Evolutionary conservation across 352 stramenopile genomes (phyloP), one percentile per base, ranked within the genome.

Genomic region (Phytophthora pisi): DNA sequence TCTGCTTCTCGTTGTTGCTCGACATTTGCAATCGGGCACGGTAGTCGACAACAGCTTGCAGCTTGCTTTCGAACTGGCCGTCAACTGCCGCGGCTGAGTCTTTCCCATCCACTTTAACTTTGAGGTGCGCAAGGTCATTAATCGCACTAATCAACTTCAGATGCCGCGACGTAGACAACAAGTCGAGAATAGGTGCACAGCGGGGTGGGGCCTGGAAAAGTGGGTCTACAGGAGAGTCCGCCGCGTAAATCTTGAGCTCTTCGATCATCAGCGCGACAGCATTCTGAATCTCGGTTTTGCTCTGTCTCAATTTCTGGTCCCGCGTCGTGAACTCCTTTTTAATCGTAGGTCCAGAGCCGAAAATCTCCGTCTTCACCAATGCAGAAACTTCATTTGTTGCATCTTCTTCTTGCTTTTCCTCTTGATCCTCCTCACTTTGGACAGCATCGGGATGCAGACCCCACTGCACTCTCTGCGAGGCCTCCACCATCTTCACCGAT

Each of bases 401-500:
- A 11, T 30, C 47, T n/a, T 67, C 60, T 28, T 75, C 61, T 23
- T 66, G 52, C 2, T 68, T 69, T 8, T 79, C 72, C 15, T 79
- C 50, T 30, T 77, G 52, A 24, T 77, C 60, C 51, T 81, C 63
- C 11, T 75, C 61, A 9, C 15, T 66, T 53, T 72, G 70, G 1
- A 66, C 54, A 18, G 34, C 18, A 10, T 43, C n/a, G 34, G 31
- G 46, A 11, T 65, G 51, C 36, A 76, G 30, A 72, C 71, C 49
- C 88, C 88, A 95, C 46, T 92, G 70, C 23, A 95, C 81, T 26
- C 86, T 83, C 30, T 92, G 84, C 3, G 88, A 86, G 0, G 84
- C 84, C 59, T 95, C 88, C 5, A 95, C 71, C 20, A 94, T 77
- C 64, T 93, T 93, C 5, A 89, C 78, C 28, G 88, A 90, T 51